phyloP scores from a whole-genome alignment of 139 green algal species.

The Chlorella sp. region DNA sequence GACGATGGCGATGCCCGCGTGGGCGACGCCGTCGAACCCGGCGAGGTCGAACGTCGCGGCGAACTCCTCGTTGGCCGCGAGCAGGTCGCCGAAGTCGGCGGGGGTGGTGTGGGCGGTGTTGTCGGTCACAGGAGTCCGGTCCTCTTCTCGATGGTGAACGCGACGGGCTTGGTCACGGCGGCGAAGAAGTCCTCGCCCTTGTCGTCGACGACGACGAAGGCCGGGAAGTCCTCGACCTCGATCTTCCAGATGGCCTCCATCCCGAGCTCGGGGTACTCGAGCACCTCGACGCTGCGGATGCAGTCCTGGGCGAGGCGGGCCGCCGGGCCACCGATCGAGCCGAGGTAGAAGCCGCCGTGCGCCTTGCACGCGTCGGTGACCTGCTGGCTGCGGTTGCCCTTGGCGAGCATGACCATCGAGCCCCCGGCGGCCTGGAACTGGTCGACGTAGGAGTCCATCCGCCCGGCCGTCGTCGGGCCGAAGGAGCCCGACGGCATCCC shows the following conservation, averaged over 20 bases:
- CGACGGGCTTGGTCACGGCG: too few relatives aligned
- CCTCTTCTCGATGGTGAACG: too few relatives aligned
- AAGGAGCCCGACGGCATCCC: too few relatives aligned
- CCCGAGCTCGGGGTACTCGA: slow-evolving; percentile 44
- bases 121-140: too few relatives aligned
- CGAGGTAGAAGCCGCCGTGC: slow-evolving; percentile 44
- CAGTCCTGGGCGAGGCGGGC: slow-evolving; percentile 39
- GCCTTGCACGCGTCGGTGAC: slow-evolving; percentile 46
- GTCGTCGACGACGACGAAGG: slow-evolving; percentile 44
- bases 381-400: slow-evolving; percentile 35
- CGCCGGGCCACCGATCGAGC: slow-evolving; percentile 36
- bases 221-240: slow-evolving; percentile 41
- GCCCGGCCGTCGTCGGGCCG: too few relatives aligned
- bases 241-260: slow-evolving; percentile 47
- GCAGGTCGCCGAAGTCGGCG: too few relatives aligned
- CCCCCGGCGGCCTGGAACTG: slow-evolving; percentile 33
- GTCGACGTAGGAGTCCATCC: slow-evolving; percentile 46
- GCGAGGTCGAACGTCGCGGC: too few relatives aligned
- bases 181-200: slow-evolving; percentile 46
- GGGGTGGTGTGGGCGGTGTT: too few relatives aligned
- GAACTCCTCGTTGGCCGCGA: too few relatives aligned
- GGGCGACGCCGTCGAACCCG: too few relatives aligned
- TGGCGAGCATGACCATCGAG: slow-evolving; percentile 40
- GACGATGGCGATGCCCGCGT: too few relatives aligned
- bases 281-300: slow-evolving; percentile 45